These are phyloP conservation scores for Cylindrotheca closterium DNA, from an alignment of 108 stramenopile species.

Conservation along the genomic window DNA sequence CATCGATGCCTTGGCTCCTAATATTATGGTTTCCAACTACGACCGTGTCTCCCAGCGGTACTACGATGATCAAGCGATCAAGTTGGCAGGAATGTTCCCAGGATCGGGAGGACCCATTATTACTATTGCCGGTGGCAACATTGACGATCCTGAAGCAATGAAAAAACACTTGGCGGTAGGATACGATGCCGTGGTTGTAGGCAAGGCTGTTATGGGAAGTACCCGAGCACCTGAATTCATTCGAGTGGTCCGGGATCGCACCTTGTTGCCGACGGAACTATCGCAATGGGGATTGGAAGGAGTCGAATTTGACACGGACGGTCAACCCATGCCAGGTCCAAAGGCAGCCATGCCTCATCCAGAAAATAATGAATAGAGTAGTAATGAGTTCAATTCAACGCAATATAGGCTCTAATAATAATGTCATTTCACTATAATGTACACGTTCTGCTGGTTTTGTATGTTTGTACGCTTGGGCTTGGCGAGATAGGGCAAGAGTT, in stretches of 20 bases:
- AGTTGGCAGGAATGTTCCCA: slow-evolving; percentile 85
- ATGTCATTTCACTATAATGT: too few species aligned
- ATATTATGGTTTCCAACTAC: slow-evolving; percentile 83
- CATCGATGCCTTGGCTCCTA: slow-evolving; percentile 72
- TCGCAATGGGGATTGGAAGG: slow-evolving; percentile 83
- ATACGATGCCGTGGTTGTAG: slow-evolving; percentile 87
- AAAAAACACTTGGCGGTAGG: slow-evolving; percentile 83
- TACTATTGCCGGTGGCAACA: slow-evolving; percentile 78
- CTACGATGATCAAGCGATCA: slow-evolving; percentile 75
- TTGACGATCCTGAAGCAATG: slow-evolving; percentile 77
- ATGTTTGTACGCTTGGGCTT: too few species aligned
- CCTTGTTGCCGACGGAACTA: slow-evolving; percentile 84
- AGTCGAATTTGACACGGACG: slow-evolving; percentile 80
- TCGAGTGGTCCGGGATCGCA: slow-evolving; percentile 81
- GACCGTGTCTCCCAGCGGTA: slow-evolving; percentile 70
- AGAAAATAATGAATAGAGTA: slow-evolving; percentile 14
- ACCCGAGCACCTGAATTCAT: slow-evolving; percentile 84
- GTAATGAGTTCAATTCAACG: too few species aligned
- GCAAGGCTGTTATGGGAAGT: slow-evolving; percentile 84
- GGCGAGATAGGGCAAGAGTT: too few species aligned
- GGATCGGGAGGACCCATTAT: slow-evolving; percentile 85
- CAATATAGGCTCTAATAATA: too few species aligned
- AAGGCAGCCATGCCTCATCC: slow-evolving; percentile 24
- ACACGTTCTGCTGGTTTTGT: too few species aligned
- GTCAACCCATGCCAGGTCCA: slow-evolving; percentile 62